Base-by-base conservation (phyloP, 495 filamentous ascomycete species). In the Aspergillus leporis region DNA sequence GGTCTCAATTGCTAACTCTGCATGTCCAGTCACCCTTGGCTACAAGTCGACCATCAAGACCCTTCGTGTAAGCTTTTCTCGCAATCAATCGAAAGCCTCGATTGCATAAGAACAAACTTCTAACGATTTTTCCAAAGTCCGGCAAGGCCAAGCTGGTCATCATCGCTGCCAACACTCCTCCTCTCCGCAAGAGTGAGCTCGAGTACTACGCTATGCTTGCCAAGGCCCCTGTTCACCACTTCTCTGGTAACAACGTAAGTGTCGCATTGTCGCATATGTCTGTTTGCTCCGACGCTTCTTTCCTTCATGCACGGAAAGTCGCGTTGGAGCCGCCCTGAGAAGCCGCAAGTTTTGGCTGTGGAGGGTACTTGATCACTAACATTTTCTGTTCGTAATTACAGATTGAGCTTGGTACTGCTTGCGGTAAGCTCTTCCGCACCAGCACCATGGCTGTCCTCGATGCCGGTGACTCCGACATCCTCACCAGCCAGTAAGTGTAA, bases 391-490 rank as follows among this genome's bases (percentile, higher is more conserved):
- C 18, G 43, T 43, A 38, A 45, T 25, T 65, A 78, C 73, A 97
- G 93, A 96, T 97, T 74, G 93, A 98, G 78, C 83, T 98, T 56
- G 94, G 94, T 61, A 97, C 92, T 67, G 90, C 93, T 49, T 91
- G 89, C 78, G 92, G 92, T 78, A 95, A 95, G 78, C 86, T 96
- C 65, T 81, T 74, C 72, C 73, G 79, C 64, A 96, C 92, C 84
- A 89, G 88, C 53, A 95, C 92, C 71, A 95, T 98, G 91, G 87
- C 92, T 60, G 87, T 97, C 74, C 78, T 98, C 45, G 93, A 97
- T 79, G 92, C 91, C 76, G 94, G 94, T 89, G 94, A 98, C 86
- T 94, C 90, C 55, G 93, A 98, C 80, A 97, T 98, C 77, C 83
- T 98, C 66, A 84, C 76, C 78, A 84, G 88, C 61, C 64, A 66